Base-by-base conservation (phyloP, 2,329 filamentous ascomycete genomes). In the Pezicula neosporulosa region DNA sequence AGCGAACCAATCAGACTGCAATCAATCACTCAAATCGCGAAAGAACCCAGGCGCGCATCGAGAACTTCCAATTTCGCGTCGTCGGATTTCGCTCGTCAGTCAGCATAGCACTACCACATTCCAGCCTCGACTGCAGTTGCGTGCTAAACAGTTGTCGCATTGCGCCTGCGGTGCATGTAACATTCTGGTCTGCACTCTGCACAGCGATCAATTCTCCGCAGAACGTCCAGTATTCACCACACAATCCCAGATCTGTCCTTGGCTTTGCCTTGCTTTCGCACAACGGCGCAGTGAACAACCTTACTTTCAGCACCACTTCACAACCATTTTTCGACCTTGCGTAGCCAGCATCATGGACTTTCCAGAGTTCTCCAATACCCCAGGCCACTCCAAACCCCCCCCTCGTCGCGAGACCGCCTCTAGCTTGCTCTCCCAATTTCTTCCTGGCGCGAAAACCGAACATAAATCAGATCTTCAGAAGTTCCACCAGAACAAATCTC, bases 401-500 rank as follows among this genome's bases (percentile, higher is more conserved):
- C 12, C 44, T 21, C 51, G 37, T 18, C 53, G 50, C 44, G 54
- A 50, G 28, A 56, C 57, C 16, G 59, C 60, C 18, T 63, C 60
- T 27, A 60, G 47, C 42, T 49, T 66, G 12, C 60, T 66, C 16
- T 56, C 60, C 2, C 57, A 61, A 41, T 65, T 63, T 38, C 51
- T 61, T 6, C 61, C 63, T 13, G 58, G 56, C 16, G 53, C 52
- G 8, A 50, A 52, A n/a, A 53, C 57, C 2, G 42, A 56, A 13
- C 64, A 66, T 49, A 66, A 66, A 50, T 64, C 60, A 52, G 62
- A 63, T 28, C 50, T 39, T 24, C 39, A 27, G 27, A 37, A 36
- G 35, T 30, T 30, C 10, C 15, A 43, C 6, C 30, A 44, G 39
- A 37, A 33, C 15, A 47, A 36, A 33, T 39, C 43, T 30, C 51